Evolutionary conservation across 306 rosid genomes (phyloP).

Genomic region (Citrullus amarus): DNA sequence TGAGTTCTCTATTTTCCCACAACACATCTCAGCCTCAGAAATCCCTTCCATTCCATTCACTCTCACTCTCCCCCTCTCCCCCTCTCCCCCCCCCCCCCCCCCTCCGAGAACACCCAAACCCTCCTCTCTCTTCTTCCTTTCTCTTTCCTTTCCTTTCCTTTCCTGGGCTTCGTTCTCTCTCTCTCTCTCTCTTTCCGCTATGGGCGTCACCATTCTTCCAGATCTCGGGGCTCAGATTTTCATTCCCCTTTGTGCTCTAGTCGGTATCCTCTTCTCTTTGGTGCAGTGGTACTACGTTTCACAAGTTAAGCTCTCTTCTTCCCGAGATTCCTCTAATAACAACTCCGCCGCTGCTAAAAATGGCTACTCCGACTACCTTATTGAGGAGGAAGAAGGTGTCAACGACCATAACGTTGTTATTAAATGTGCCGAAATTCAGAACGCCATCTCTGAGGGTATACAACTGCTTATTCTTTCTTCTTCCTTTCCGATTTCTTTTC

Average conservation of each 20-base stretch:
- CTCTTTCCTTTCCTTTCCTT: neutral
- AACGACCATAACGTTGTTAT: slow-evolving; percentile 77
- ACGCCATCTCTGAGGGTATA: slow-evolving; percentile 83
- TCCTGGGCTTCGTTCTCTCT: neutral
- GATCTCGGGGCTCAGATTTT: slow-evolving; percentile 77
- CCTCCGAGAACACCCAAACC: neutral
- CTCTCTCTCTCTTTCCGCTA: slow-evolving; percentile 1
- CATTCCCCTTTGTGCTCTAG: slow-evolving; percentile 63
- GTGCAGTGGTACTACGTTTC: slow-evolving; percentile 71
- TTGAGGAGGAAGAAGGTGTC: slow-evolving; percentile 87
- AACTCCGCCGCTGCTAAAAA: slow-evolving; percentile 29
- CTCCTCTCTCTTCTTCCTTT: neutral
- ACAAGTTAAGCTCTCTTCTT: slow-evolving; percentile 51
- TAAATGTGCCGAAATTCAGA: slow-evolving; percentile 88
- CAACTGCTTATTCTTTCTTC: too few species aligned
- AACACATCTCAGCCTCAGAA: neutral
- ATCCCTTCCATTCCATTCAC: neutral
- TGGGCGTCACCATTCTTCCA: slow-evolving; percentile 63
- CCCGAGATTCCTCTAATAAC: slow-evolving; percentile 17
- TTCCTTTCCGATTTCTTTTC: neutral
- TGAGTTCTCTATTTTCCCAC: neutral
- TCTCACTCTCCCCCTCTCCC: neutral
- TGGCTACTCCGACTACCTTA: slow-evolving; percentile 62
- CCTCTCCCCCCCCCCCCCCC: too few species aligned
- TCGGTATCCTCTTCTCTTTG: slow-evolving; percentile 65